Percentiles rank a stretch among this genome's conserved stretches.
These are phyloP conservation scores for Solanum lycopersicoides DNA, from an alignment of 257 asterid species.

Conservation along the genomic window DNA sequence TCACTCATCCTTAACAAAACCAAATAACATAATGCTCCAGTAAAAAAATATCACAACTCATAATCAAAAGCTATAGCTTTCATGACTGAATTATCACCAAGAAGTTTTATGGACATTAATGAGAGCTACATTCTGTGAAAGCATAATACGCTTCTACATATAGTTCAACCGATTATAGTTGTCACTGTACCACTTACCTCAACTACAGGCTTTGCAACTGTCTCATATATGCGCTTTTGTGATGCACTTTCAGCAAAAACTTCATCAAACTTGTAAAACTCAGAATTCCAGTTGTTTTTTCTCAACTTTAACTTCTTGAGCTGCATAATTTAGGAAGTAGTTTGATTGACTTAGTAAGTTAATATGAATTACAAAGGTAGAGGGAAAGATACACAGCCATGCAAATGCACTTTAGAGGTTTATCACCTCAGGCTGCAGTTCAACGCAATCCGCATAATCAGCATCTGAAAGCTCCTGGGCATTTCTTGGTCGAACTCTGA, in stretches of 20 bases:
- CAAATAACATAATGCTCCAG: neutral
- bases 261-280: conserved; percentile 70
- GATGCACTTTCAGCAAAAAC: conserved; percentile 71
- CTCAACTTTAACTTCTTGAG: conserved; percentile 70
- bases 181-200: conserved; percentile 35
- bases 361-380: neutral
- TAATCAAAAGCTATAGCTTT: neutral
- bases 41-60: neutral
- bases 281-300: conserved; percentile 86
- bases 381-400: neutral
- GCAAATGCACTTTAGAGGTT: neutral
- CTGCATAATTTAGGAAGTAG: conserved; percentile 26
- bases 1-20: neutral
- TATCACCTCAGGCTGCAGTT: conserved; percentile 85
- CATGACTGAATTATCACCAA: neutral
- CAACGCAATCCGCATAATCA: conserved; percentile 75
- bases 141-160: neutral
- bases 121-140: neutral
- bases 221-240: conserved; percentile 84
- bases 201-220: conserved; percentile 89
- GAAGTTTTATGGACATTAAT: neutral
- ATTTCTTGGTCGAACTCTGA: conserved; percentile 77
- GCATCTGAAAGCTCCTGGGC: conserved; percentile 59
- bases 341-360: neutral
- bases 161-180: neutral